Conservation (phyloP, 441 rosid genomes). For the Gossypium trilobum region DNA sequence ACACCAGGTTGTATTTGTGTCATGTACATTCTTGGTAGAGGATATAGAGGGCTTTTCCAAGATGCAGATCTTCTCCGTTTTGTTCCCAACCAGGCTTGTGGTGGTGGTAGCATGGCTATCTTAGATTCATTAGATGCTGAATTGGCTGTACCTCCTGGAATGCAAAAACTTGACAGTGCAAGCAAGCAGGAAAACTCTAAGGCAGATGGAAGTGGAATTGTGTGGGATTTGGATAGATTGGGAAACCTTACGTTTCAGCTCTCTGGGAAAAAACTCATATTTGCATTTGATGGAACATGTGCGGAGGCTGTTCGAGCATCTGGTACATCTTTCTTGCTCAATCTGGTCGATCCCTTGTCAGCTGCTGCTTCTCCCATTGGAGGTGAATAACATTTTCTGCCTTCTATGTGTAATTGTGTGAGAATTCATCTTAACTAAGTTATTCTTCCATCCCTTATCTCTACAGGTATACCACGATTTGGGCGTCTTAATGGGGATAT, state of each 20-base stretch:
- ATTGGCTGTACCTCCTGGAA: constrained; percentile 48
- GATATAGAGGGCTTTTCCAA: constrained; percentile 96
- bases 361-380: constrained; percentile 99
- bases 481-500: constrained; percentile 90
- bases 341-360: constrained; percentile 96
- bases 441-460: constrained; percentile 1
- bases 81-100: constrained; percentile 99
- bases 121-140: constrained; percentile 85
- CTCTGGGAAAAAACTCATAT: constrained; percentile 95
- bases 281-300: constrained; percentile 97
- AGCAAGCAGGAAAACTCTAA: constrained; percentile 69
- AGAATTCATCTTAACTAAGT: neutral
- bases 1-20: constrained; percentile 91
- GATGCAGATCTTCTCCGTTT: constrained; percentile 90
- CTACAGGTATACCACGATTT: constrained; percentile 88
- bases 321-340: constrained; percentile 79
- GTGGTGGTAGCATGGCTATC: constrained; percentile 99
- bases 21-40: constrained; percentile 99
- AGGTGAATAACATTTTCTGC: constrained; percentile 37
- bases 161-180: constrained; percentile 61
- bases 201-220: constrained; percentile 97
- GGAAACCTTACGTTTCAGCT: constrained; percentile 82
- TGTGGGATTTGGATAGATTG: constrained; percentile 95
- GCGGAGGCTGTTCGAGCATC: constrained; percentile 75
- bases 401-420: neutral